Percentiles rank a stretch among this genome's conserved stretches.
These are phyloP conservation scores for Geotrichum candidum DNA, from an alignment of 1,139 yeast genomes.

Conservation along the genomic window DNA sequence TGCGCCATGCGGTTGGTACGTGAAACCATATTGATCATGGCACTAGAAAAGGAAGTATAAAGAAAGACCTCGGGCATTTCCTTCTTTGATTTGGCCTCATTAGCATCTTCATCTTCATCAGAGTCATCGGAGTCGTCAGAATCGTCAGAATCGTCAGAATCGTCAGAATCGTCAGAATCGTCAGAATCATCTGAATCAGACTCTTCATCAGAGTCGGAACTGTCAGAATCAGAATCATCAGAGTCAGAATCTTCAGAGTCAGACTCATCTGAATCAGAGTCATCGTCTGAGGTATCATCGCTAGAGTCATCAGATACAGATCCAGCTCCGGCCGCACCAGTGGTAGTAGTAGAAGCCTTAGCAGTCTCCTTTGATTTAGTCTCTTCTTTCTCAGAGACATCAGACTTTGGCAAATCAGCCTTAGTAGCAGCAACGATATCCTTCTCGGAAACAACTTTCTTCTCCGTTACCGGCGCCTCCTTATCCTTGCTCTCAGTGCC, in stretches of 20 bases:
- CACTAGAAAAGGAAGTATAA: conserved; percentile 15
- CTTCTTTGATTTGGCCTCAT: conserved; percentile 10
- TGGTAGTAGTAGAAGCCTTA: neutral
- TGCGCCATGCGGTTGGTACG: conserved; percentile 73
- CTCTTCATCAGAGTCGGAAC: neutral
- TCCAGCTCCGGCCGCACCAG: no score
- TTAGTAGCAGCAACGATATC: neutral
- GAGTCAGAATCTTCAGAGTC: neutral
- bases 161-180: neutral
- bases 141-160: neutral
- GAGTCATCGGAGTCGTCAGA: conserved; percentile 10
- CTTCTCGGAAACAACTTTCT: neutral
- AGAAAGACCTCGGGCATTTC: conserved; percentile 17
- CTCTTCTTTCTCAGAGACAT: neutral
- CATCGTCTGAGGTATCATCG: no score
- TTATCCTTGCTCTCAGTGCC: neutral
- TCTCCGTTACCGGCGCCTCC: neutral
- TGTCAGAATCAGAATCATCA: neutral
- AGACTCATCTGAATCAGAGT: no score
- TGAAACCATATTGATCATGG: conserved; percentile 43
- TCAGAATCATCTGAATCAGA: neutral
- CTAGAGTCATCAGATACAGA: no score
- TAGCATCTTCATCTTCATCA: conserved; percentile 20
- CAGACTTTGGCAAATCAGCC: neutral
- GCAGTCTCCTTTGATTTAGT: neutral